These are phyloP conservation scores for Aureobasidium sp. DNA, from an alignment of 2,329 filamentous ascomycete genomes.

Conservation along the genomic window DNA sequence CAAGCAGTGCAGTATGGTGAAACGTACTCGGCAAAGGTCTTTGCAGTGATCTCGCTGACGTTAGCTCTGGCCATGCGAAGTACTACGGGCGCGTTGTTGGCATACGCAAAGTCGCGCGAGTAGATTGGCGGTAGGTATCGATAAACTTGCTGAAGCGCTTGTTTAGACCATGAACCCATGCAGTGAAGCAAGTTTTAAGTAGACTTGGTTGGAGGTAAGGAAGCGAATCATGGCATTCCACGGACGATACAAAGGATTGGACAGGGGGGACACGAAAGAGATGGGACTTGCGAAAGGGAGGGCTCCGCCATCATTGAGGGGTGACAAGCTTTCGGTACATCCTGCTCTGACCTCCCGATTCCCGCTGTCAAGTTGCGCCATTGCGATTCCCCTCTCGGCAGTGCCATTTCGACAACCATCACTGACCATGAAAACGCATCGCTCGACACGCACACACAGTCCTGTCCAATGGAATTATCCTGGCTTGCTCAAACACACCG, in stretches of 20 bases:
- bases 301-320: conserved; percentile 9
- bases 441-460: not conserved
- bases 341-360: conserved; percentile 1
- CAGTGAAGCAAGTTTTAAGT: conserved; percentile 17
- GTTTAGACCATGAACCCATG: conserved; percentile 20
- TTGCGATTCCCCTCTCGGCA: not conserved
- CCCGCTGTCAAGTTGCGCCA: conserved; percentile 1
- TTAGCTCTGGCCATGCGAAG: conserved; percentile 41
- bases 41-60: conserved; percentile 42
- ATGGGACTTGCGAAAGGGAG: not conserved
- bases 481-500: not conserved
- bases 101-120: conserved; percentile 40
- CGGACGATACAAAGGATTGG: not conserved
- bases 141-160: conserved; percentile 19
- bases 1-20: conserved; percentile 31
- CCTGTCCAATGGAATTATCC: not conserved
- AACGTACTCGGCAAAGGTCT: conserved; percentile 48
- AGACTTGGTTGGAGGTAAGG: conserved; percentile 18
- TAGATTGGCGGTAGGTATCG: conserved; percentile 24
- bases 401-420: not conserved
- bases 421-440: not conserved
- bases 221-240: conserved; percentile 18
- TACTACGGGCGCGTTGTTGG: conserved; percentile 29
- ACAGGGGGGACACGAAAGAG: not conserved
- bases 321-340: conserved; percentile 10